Evolutionary conservation across 139 green algal genomes (phyloP).

Genomic region (Zygnema cylindricum): DNA sequence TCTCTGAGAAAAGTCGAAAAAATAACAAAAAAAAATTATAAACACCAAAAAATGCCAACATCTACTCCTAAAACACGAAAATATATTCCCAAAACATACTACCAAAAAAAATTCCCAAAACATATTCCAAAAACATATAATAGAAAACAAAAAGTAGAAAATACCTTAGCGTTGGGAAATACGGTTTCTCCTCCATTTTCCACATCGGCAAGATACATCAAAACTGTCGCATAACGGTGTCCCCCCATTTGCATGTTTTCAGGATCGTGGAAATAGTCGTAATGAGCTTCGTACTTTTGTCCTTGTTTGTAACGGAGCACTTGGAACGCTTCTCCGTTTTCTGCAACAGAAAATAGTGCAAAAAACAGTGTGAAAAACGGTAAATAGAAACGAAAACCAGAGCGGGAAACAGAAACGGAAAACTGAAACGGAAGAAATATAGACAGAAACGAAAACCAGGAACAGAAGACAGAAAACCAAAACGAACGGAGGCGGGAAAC

Average conservation of each 20-base stretch:
- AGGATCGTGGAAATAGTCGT: constrained; percentile 85
- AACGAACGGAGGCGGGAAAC: no score
- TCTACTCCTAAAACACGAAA: neutral
- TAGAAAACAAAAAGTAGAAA: neutral
- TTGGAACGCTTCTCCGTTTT: constrained; percentile 77
- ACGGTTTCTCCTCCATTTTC: constrained; percentile 66
- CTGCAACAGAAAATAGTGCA: constrained; percentile 5
- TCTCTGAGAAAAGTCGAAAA: no score
- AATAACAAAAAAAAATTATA: no score
- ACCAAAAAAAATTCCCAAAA: no score
- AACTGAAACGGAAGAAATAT: constrained; percentile 3
- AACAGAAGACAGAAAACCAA: no score
- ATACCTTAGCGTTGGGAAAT: constrained; percentile 52
- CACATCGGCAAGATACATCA: constrained; percentile 79
- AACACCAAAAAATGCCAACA: neutral
- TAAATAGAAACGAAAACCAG: neutral
- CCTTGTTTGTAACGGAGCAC: constrained; percentile 81
- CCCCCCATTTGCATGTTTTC: constrained; percentile 76
- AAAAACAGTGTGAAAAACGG: neutral
- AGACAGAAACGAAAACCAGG: no score
- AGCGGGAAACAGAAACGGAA: neutral
- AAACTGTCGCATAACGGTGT: constrained; percentile 81
- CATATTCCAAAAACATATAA: no score
- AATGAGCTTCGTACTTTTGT: constrained; percentile 87
- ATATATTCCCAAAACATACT: no score